Base-by-base conservation (phyloP, 176 grass and related monocot genomes). In the Carex pumila region DNA sequence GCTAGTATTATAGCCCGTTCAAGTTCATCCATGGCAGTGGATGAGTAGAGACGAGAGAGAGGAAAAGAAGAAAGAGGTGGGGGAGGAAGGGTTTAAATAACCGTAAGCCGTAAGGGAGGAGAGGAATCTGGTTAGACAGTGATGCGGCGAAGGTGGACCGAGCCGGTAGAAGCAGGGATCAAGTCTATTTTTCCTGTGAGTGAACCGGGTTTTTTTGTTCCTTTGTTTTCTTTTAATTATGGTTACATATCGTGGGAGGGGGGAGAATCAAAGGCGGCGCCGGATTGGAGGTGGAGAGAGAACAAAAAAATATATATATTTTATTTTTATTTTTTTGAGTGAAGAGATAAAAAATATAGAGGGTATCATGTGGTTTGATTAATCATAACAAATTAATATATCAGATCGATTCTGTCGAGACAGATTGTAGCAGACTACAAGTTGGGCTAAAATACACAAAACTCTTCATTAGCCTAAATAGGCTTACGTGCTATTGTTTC, bases 1-100 rank as follows among this genome's bases (percentile, higher is more conserved):
- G 85, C 88, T 31, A 99, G 83, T 60, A 95, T 81, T 72, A 99
- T 99, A 84, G 93, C 96, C 88, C 90, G 85, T 89, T 99, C 93
- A 43, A 99, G 91, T 81, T 99, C 96, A 82, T 99, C 91, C 96
- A 99, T 99, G 86, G 88, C 62, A 88, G 86, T 25, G 85, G 71
- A 81, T 31, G 58, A 80, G 5, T 34, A 55, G 67, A 75, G 3
- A 65, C 75, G 50, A 59, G 37, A 49, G 37, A 49, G 60, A 17
- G 41, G 70, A 69, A 71, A 65, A 85, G 72, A 60, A 79, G 70
- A 41, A 17, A 84, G 11, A n/a, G 34, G 22, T 2, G 12, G 30
- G 49, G 81, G 71, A 13, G 74, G 5, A 29, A 80, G 75, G 79
- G 85, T 86, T 91, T 89, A 89, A 87, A 92, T 88, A 89, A 30